These are phyloP conservation scores for Aspergillus sp. DNA, from an alignment of 2,329 filamentous ascomycete genomes.

Conservation along the genomic window DNA sequence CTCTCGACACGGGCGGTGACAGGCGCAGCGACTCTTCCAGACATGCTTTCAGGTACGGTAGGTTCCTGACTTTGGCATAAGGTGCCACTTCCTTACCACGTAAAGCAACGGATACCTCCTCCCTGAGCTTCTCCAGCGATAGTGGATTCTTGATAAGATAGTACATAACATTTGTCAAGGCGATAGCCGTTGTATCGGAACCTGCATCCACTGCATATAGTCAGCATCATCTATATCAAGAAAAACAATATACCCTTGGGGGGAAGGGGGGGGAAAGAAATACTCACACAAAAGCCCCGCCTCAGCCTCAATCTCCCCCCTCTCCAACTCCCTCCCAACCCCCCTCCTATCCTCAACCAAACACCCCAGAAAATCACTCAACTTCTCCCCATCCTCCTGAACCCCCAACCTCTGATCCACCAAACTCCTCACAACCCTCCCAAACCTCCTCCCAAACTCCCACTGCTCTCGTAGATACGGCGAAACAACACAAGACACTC, in stretches of 20 bases:
- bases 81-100: neutral
- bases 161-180: constrained; percentile 22
- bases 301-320: constrained; percentile 1
- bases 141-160: constrained; percentile 20
- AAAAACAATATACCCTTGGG: no score
- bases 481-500: neutral
- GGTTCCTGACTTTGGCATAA: neutral
- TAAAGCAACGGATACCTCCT: neutral
- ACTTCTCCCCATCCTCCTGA: neutral
- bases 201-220: neutral
- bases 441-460: neutral
- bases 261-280: no score
- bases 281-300: neutral
- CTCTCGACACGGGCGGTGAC: neutral
- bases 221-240: neutral
- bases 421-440: neutral
- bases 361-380: neutral
- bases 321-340: no score
- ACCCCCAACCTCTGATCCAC: neutral
- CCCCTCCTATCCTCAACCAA: neutral
- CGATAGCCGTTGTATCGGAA: constrained; percentile 21
- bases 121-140: neutral
- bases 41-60: neutral
- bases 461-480: neutral
- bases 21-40: neutral